Percentiles rank a stretch among this genome's conserved stretches.
These are phyloP conservation scores for Neolentinus lepideus DNA, from an alignment of 1,284 basidiomycete genomes.

Conservation along the genomic window DNA sequence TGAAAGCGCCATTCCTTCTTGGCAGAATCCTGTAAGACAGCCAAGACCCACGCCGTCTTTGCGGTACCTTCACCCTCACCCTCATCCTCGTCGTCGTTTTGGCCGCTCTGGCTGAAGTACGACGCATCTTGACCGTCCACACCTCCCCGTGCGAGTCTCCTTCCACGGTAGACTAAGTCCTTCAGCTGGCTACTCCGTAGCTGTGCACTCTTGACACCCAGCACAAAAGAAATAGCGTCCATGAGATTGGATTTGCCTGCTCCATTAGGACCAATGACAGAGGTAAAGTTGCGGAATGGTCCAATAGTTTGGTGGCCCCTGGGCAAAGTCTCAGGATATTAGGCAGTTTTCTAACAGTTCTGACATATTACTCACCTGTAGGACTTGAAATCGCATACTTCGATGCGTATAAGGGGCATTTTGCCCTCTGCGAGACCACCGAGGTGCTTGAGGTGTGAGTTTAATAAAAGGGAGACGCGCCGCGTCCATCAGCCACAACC, in stretches of 20 bases:
- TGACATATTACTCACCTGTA: constrained; percentile 48
- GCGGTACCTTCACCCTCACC: constrained; percentile 75
- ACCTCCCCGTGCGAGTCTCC: constrained; percentile 59
- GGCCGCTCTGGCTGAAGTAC: constrained; percentile 8
- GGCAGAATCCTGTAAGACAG: constrained; percentile 76
- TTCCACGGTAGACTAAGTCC: constrained; percentile 91
- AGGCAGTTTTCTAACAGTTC: constrained; percentile 5
- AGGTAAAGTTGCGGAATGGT: constrained; percentile 90
- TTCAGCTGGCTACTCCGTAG: constrained; percentile 90
- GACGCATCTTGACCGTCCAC: constrained; percentile 28
- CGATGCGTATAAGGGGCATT: constrained; percentile 77
- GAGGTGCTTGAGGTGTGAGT: background rate
- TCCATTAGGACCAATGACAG: constrained; percentile 97
- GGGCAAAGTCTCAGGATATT: constrained; percentile 1
- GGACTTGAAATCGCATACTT: constrained; percentile 92
- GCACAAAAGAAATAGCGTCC: constrained; percentile 99
- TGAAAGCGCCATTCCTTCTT: constrained; percentile 87
- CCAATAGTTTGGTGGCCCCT: constrained; percentile 85
- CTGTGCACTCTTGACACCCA: constrained; percentile 92
- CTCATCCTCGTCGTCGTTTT: constrained; percentile 43
- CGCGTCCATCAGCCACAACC: background rate
- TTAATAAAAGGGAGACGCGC: background rate
- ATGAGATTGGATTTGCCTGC: constrained; percentile 99
- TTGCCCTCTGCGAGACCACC: constrained; percentile 2
- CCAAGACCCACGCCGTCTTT: constrained; percentile 91